Base-by-base conservation (phyloP, 2,329 filamentous ascomycete species). In the Acrocalymma vagum region DNA sequence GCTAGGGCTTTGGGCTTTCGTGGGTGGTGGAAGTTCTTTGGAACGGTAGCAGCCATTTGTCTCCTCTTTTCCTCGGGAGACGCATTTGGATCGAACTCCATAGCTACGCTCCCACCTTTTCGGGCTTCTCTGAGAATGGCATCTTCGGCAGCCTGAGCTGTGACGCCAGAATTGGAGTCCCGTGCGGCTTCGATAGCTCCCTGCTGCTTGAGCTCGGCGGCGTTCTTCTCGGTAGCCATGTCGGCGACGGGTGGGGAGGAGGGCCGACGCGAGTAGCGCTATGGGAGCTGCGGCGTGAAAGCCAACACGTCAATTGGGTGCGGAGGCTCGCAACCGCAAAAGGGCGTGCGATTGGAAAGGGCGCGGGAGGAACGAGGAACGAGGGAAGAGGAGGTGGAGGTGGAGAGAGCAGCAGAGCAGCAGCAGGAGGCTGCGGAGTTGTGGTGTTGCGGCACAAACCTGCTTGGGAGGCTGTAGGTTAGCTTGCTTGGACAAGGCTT, bases 41-140 rank as follows among this genome's bases (percentile, higher is more conserved):
- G 85, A 9, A 88, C 64, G 35, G 77, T 78, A 64, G 85, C 82
- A 78, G 81, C 78, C 15, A 87, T 86, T 66, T 92, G 88, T 21
- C 86, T 86, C 47, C 82, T 86, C 77, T 99, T 99, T 70, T 95
- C 80, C 67, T 91, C 89, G 1, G 87, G 80, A 28, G 80, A 86
- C 27, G 91, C 92, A 75, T 96, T 75, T 1, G 94, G 90, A 65
- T 99, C 82, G 73, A 97, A 99, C 48, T 85, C 82, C 67, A 88
- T 94, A 51, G 90, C 92, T 20, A 86, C 75, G 16, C 87, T 83
- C 27, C 94, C 94, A 9, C 87, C 89, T 60, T 87, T 86, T 62
- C 80, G 83, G 55, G 89, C 90, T 69, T 95, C 85, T 38, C 88
- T 78, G 17, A 95, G 79, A 32, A 96, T 80, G 58, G 82, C 82